A percentile compares a stretch with the other conserved stretches of the same genome.
These are phyloP conservation scores for Erodium chrysanthum DNA, from an alignment of 441 rosid genomes.

Conservation along the genomic window DNA sequence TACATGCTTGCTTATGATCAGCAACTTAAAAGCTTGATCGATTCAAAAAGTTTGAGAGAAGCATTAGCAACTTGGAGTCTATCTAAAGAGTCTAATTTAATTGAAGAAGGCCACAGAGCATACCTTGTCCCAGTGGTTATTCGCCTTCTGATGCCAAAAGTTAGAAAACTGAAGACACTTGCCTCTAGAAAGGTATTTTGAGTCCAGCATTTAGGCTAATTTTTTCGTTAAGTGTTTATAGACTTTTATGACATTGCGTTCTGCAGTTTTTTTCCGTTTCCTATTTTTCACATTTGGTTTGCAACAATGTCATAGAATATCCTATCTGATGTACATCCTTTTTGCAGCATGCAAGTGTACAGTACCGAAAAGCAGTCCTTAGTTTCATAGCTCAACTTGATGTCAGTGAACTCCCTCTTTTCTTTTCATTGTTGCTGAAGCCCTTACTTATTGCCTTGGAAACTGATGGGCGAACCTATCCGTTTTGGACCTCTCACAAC, in stretches of 20 bases:
- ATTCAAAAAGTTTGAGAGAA: constrained; percentile 63
- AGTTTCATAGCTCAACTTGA: constrained; percentile 70
- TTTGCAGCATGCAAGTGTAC: constrained; percentile 63
- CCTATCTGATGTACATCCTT: constrained; percentile 12
- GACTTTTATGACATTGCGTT: neutral
- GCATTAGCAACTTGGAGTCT: constrained; percentile 87
- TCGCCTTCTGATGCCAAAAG: constrained; percentile 72
- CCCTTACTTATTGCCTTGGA: constrained; percentile 49
- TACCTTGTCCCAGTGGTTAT: constrained; percentile 55
- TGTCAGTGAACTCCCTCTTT: constrained; percentile 59
- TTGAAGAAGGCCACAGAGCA: constrained; percentile 59
- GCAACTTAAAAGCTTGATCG: constrained; percentile 71
- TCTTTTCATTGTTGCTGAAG: constrained; percentile 70
- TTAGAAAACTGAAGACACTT: constrained; percentile 64
- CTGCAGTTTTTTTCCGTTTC: neutral
- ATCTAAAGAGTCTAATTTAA: constrained; percentile 44
- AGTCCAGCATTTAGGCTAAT: neutral
- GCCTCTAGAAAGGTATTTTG: constrained; percentile 77
- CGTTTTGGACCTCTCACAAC: constrained; percentile 34
- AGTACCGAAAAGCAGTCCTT: constrained; percentile 79
- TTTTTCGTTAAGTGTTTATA: neutral
- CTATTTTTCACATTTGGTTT: constrained; percentile 4
- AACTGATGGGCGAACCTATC: constrained; percentile 32
- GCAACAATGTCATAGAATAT: neutral
- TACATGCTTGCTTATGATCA: constrained; percentile 65